Evolutionary conservation across 495 filamentous ascomycete genomes (phyloP).

Genomic region (Talaromyces ruber): DNA sequence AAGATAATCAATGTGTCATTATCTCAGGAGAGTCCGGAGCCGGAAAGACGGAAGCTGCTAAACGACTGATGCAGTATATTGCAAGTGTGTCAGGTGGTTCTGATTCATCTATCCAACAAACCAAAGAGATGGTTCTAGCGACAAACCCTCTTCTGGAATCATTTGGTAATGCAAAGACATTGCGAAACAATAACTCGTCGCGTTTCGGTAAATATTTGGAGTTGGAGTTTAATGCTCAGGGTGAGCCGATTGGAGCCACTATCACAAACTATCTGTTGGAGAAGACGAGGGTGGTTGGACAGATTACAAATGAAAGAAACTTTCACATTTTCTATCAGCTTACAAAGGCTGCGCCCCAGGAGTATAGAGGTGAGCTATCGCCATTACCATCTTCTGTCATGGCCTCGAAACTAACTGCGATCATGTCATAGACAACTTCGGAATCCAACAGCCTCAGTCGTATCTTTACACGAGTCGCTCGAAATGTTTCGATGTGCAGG

Average conservation of each 20-base stretch:
- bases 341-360: slow-evolving; percentile 82
- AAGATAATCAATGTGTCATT: slow-evolving; percentile 98
- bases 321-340: slow-evolving; percentile 99
- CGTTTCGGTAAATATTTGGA: slow-evolving; percentile 98
- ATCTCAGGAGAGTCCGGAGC: slow-evolving; percentile 98
- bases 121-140: slow-evolving; percentile 97
- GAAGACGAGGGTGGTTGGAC: slow-evolving; percentile 90
- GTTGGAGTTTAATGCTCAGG: slow-evolving; percentile 89
- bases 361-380: slow-evolving; percentile 54
- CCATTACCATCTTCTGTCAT: background rate
- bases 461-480: slow-evolving; percentile 94
- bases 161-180: slow-evolving; percentile 96
- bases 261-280: slow-evolving; percentile 98
- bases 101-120: slow-evolving; percentile 89
- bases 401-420: background rate
- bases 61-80: slow-evolving; percentile 99
- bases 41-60: slow-evolving; percentile 98
- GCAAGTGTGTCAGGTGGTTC: slow-evolving; percentile 87
- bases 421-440: slow-evolving; percentile 53
- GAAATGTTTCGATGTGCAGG: slow-evolving; percentile 87
- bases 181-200: slow-evolving; percentile 98
- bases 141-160: slow-evolving; percentile 97
- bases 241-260: slow-evolving; percentile 91
- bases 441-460: slow-evolving; percentile 82
- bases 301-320: slow-evolving; percentile 91